These are phyloP conservation scores for Cryptosporidium muris DNA, from an alignment of 169 alveolate genomes.

Conservation along the genomic window DNA sequence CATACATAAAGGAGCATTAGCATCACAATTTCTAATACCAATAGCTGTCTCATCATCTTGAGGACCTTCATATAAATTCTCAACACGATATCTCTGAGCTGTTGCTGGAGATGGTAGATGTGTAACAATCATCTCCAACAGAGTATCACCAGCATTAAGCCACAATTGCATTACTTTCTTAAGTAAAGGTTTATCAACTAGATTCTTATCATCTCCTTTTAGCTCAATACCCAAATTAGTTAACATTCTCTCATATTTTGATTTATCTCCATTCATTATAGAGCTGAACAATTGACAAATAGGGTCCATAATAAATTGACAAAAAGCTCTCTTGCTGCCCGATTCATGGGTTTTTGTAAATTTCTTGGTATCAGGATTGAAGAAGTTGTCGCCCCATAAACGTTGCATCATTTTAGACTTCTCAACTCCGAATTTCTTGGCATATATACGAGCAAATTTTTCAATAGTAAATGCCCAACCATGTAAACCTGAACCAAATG, in stretches of 20 bases:
- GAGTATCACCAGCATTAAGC: conserved; percentile 99
- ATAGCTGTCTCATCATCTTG: conserved; percentile 97
- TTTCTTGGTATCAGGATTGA: conserved; percentile 93
- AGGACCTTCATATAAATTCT: conserved; percentile 97
- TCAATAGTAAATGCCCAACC: conserved; percentile 99
- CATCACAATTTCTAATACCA: conserved; percentile 97
- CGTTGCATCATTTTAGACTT: conserved; percentile 94
- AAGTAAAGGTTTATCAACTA: conserved; percentile 95
- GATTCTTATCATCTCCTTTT: conserved; percentile 94
- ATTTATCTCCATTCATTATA: conserved; percentile 92
- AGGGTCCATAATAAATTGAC: conserved; percentile 98
- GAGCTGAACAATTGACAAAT: conserved; percentile 92
- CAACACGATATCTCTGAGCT: conserved; percentile 98
- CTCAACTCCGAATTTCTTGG: conserved; percentile 94
- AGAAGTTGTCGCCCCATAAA: conserved; percentile 99
- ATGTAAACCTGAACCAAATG: conserved; percentile 98
- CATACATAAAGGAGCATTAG: conserved; percentile 98
- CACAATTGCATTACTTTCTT: conserved; percentile 98
- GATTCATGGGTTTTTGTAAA: conserved; percentile 89
- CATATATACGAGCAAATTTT: conserved; percentile 94
- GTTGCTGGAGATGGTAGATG: conserved; percentile 98
- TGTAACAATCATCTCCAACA: conserved; percentile 97
- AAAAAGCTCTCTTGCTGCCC: conserved; percentile 93
- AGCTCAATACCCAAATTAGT: conserved; percentile 90
- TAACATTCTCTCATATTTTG: conserved; percentile 90